Evolutionary conservation across 208 protist species (phyloP).

Genomic region (Histomonas meleagridis): DNA sequence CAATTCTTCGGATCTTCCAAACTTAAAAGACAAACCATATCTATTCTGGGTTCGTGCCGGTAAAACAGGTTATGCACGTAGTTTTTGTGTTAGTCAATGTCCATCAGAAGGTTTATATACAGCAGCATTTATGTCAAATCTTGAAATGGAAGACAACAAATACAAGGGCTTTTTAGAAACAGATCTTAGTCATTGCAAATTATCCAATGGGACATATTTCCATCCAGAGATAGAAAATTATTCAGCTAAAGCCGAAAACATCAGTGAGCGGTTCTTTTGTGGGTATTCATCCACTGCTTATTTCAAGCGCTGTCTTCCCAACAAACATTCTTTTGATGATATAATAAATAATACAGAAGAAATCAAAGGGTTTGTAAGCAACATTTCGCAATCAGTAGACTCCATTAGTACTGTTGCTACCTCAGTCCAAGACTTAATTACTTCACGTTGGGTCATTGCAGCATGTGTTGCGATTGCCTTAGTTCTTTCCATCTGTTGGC

Average conservation of each 20-base stretch:
- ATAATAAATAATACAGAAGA: neutral
- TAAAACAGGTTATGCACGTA: neutral
- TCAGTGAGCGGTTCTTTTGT: neutral
- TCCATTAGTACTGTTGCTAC: neutral
- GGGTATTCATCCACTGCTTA: neutral
- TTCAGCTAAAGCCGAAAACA: neutral
- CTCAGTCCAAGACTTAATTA: neutral
- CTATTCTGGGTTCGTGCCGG: neutral
- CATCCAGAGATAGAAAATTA: neutral
- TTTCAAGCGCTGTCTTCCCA: neutral
- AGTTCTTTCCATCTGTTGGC: neutral
- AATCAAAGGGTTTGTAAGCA: neutral
- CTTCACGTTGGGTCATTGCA: neutral
- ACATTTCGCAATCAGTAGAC: too few relatives aligned
- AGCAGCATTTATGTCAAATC: too few relatives aligned
- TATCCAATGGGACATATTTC: too few relatives aligned
- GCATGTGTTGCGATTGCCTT: neutral
- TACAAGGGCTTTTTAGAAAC: too few relatives aligned
- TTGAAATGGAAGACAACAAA: too few relatives aligned
- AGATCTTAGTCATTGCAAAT: too few relatives aligned
- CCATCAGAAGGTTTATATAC: neutral
- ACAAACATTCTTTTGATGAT: neutral
- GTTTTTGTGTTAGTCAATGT: neutral
- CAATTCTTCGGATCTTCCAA: neutral
- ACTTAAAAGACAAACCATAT: neutral